Percentiles rank a stretch among this genome's conserved stretches.
Evolutionary conservation across 1,139 yeast species (phyloP).

Genomic region (Yamadazyma friedrichii): DNA sequence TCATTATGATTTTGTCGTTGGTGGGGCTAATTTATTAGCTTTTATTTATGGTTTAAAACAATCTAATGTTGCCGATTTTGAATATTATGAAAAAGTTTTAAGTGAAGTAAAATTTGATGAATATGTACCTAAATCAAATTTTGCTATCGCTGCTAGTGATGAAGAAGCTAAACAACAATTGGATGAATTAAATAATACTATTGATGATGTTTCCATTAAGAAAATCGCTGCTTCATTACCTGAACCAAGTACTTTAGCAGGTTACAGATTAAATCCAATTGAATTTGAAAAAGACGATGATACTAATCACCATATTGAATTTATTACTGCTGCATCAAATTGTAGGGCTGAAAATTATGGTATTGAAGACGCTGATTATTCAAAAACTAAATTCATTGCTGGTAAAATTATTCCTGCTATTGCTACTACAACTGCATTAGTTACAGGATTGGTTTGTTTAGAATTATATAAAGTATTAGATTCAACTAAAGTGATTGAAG

Average conservation of each 20-base stretch:
- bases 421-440: slow-evolving; percentile 97
- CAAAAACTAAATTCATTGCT: slow-evolving; percentile 79
- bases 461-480: slow-evolving; percentile 92
- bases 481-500: slow-evolving; percentile 69
- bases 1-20: slow-evolving; percentile 80
- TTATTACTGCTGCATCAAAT: slow-evolving; percentile 95
- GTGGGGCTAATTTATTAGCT: slow-evolving; percentile 91
- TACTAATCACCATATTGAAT: slow-evolving; percentile 92
- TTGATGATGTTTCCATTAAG: slow-evolving; percentile 57
- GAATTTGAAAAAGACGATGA: slow-evolving; percentile 99
- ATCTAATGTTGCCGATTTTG: slow-evolving; percentile 32
- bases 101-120: slow-evolving; percentile 39
- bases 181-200: slow-evolving; percentile 42
- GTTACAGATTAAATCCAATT: slow-evolving; percentile 79
- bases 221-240: slow-evolving; percentile 78
- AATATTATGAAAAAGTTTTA: slow-evolving; percentile 50
- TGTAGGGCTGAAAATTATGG: slow-evolving; percentile 91
- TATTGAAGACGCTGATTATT: slow-evolving; percentile 75
- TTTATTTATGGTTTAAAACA: slow-evolving; percentile 82
- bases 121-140: slow-evolving; percentile 72
- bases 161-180: slow-evolving; percentile 84
- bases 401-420: slow-evolving; percentile 98
- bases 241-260: slow-evolving; percentile 84
- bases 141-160: slow-evolving; percentile 85
- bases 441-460: slow-evolving; percentile 89